phyloP scores from a whole-genome alignment of 441 rosid species.

The Populus hybrid region DNA sequence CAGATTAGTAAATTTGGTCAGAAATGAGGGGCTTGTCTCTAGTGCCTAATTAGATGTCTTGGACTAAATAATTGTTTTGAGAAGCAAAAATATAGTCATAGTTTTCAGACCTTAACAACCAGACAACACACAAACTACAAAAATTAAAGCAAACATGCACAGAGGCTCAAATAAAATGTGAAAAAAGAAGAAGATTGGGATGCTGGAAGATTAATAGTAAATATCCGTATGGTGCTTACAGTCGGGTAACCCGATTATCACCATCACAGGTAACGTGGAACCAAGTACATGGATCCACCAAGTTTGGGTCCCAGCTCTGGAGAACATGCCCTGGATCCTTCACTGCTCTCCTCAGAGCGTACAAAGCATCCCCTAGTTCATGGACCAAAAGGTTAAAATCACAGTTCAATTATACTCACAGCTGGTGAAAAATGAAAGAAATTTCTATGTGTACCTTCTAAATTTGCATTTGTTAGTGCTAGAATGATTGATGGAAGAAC shows the following conservation, averaged over 20 bases:
- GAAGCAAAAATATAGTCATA: neutral
- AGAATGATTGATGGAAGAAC: conserved; percentile 16
- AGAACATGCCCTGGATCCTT: conserved; percentile 63
- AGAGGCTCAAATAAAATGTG: neutral
- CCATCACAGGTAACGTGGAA: conserved; percentile 68
- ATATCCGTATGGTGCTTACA: conserved; percentile 33
- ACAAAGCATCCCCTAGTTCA: conserved; percentile 58
- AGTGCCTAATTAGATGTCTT: neutral
- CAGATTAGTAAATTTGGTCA: neutral
- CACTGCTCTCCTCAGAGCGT: conserved; percentile 55
- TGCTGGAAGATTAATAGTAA: neutral
- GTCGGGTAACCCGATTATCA: conserved; percentile 56
- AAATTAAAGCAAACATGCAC: neutral
- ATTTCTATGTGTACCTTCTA: conserved; percentile 37
- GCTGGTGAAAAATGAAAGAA: neutral
- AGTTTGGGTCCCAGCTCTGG: conserved; percentile 76
- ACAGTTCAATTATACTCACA: neutral
- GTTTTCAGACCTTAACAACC: neutral
- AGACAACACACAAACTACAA: neutral
- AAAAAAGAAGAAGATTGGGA: neutral
- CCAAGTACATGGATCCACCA: conserved; percentile 87
- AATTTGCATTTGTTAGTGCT: conserved; percentile 37
- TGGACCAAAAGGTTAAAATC: neutral
- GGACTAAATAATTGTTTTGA: neutral
- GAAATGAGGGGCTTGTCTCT: neutral